Evolutionary conservation across 208 protist species (phyloP), one percentile per base, ranked within the genome.

Genomic region (Acanthamoeba triangularis): DNA sequence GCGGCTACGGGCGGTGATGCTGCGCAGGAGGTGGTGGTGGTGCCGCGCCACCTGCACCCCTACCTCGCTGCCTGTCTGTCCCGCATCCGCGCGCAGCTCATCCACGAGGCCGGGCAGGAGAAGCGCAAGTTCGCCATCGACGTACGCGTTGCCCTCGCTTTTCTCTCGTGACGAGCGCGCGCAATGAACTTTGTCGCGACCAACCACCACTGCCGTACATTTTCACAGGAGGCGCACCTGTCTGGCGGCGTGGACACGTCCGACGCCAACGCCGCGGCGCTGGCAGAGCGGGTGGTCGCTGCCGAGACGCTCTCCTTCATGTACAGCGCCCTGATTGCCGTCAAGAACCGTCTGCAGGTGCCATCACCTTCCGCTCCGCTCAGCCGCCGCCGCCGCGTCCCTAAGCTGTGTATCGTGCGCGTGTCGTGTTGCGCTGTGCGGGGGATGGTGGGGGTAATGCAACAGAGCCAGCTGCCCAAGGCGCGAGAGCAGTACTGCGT

Each of bases 41-140:
- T 85, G 76, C 76, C 76, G 44, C 76, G 76, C 23, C 76, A 85
- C 76, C 41, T 85, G 35, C 76, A 85, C 28, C 76, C 76, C 20
- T 35, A 37, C 28, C 76, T 85, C 13, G 76, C 76, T 14, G 76
- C 76, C 44, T 59, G 44, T 20, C 47, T 85, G 41, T 25, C 76
- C 20, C 76, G 76, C 76, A 85, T 85, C 30, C 76, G 76, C 14
- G 76, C 30, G 41, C 76, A 85, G 76, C 76, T 85, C 35, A 85
- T 85, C 76, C 76, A 85, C 44, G 76, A 85, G n/a, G 76, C 76
- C 20, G 41, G 76, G 0, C 76, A 85, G 76, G 76, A 85, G 76
- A 85, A 85, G 76, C 76, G 76, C 76, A 85, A 85, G n/a, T 85
- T 85, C 76, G 76, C 76, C 41, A 85, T 85, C 76, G 76, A 85